Evolutionary conservation across 1,284 basidiomycete species (phyloP).

Genomic region (Pseudozyma sp.): DNA sequence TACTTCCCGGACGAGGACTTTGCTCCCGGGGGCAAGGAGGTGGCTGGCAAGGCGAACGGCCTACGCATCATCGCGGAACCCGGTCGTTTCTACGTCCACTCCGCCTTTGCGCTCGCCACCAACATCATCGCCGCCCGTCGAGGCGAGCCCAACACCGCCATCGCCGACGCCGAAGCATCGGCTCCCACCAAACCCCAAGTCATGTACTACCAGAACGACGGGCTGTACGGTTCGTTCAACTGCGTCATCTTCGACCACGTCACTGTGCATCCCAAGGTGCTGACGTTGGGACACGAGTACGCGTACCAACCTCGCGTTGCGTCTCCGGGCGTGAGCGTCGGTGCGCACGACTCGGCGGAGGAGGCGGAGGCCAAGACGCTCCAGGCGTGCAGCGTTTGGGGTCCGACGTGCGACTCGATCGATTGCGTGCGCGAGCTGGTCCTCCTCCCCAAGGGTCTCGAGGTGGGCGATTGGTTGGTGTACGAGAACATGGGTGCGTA

Average conservation of each 20-base stretch:
- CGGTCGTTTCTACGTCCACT: constrained; percentile 92
- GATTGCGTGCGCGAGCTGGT: constrained; percentile 72
- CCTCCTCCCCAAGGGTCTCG: constrained; percentile 56
- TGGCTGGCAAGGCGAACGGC: constrained; percentile 71
- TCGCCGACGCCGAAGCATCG: constrained; percentile 6
- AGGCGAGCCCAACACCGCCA: constrained; percentile 37
- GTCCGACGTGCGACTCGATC: constrained; percentile 88
- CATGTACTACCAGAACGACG: constrained; percentile 69
- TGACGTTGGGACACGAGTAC: constrained; percentile 71
- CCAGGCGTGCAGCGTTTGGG: constrained; percentile 73
- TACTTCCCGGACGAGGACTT: constrained; percentile 81
- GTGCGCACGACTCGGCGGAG: constrained; percentile 9
- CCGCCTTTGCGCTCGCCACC: constrained; percentile 89
- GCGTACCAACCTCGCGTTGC: constrained; percentile 68
- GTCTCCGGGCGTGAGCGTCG: constrained; percentile 45
- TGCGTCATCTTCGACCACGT: constrained; percentile 95
- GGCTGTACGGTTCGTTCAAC: constrained; percentile 92
- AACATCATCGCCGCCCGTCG: constrained; percentile 86
- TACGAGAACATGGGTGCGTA: constrained; percentile 95
- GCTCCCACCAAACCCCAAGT: constrained; percentile 53
- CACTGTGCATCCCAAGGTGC: constrained; percentile 83
- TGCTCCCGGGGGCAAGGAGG: constrained; percentile 60
- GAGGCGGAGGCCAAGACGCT: constrained; percentile 62
- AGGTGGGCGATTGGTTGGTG: constrained; percentile 85
- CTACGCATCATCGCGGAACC: constrained; percentile 95